Evolutionary conservation across 768 basidiomycete genomes (phyloP).

Genomic region (Agaricus sinodeliciosus): DNA sequence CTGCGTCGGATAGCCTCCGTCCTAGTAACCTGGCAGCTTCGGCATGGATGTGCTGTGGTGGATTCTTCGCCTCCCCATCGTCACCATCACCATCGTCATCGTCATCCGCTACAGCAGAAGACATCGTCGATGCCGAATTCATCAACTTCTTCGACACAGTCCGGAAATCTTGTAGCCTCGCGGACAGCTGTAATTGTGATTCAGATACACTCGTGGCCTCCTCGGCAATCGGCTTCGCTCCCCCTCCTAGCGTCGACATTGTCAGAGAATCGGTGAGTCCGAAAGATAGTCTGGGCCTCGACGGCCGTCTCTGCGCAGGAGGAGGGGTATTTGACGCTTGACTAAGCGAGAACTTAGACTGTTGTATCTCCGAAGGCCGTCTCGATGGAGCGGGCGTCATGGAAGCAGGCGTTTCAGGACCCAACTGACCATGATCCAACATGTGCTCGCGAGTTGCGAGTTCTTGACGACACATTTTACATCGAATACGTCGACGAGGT

Average conservation of each 20-base stretch:
- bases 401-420: constrained; percentile 54
- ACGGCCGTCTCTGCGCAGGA: constrained; percentile 5
- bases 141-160: constrained; percentile 1
- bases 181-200: not conserved
- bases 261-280: constrained; percentile 27
- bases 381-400: constrained; percentile 43
- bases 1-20: constrained; percentile 34
- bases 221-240: constrained; percentile 8
- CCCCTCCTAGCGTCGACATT: constrained; percentile 30
- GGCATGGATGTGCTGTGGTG: constrained; percentile 16
- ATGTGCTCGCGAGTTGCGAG: constrained; percentile 90
- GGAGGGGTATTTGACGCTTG: not conserved
- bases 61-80: not conserved
- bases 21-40: constrained; percentile 31
- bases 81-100: constrained; percentile 20
- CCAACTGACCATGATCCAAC: constrained; percentile 82
- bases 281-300: constrained; percentile 3
- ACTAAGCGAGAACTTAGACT: constrained; percentile 3
- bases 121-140: constrained; percentile 28
- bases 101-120: constrained; percentile 46
- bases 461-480: constrained; percentile 88
- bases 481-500: constrained; percentile 62
- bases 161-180: constrained; percentile 1
- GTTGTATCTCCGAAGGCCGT: constrained; percentile 12
- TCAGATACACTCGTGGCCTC: constrained; percentile 8